These are phyloP conservation scores for Penicillium alfredii DNA, from an alignment of 495 filamentous ascomycete genomes.

Conservation along the genomic window DNA sequence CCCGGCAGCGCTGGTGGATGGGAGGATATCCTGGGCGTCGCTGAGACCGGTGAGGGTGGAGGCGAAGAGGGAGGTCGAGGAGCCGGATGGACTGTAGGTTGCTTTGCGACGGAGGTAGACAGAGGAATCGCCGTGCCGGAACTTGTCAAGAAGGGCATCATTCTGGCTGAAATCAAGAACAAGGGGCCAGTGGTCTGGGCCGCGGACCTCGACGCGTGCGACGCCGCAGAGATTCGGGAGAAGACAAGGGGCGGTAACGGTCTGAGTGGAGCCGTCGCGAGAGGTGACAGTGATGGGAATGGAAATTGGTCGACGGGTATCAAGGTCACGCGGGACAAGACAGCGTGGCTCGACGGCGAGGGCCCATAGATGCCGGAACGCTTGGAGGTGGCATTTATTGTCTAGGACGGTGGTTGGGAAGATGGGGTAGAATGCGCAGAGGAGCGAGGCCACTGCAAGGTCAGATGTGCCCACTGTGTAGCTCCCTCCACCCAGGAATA, in stretches of 20 bases:
- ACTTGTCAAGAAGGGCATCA: conserved; percentile 57
- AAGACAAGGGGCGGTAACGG: conserved; percentile 64
- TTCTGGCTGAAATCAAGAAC: conserved; percentile 70
- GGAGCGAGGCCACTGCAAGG: conserved; percentile 73
- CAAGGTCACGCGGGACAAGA: conserved; percentile 76
- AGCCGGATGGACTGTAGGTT: conserved; percentile 54
- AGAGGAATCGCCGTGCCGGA: conserved; percentile 62
- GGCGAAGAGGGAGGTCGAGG: conserved; percentile 59
- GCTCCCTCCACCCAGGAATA: conserved; percentile 89
- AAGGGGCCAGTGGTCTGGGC: conserved; percentile 78
- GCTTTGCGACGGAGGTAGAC: conserved; percentile 77
- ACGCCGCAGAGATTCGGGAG: conserved; percentile 74
- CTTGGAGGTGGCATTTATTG: conserved; percentile 91
- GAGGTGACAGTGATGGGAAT: conserved; percentile 60
- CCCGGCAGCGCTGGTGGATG: conserved; percentile 17
- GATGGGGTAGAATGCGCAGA: conserved; percentile 90
- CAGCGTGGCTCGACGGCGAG: conserved; percentile 87
- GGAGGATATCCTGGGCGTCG: conserved; percentile 36
- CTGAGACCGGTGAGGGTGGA: conserved; percentile 56
- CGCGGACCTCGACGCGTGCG: conserved; percentile 56
- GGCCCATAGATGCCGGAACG: conserved; percentile 96
- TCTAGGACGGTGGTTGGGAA: conserved; percentile 85
- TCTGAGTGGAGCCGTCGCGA: conserved; percentile 39
- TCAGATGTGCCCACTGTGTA: conserved; percentile 89
- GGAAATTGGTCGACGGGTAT: conserved; percentile 69